Evolutionary conservation across 768 basidiomycete species (phyloP), one percentile per base, ranked within the genome.

Genomic region (Coprinopsis cinerea): DNA sequence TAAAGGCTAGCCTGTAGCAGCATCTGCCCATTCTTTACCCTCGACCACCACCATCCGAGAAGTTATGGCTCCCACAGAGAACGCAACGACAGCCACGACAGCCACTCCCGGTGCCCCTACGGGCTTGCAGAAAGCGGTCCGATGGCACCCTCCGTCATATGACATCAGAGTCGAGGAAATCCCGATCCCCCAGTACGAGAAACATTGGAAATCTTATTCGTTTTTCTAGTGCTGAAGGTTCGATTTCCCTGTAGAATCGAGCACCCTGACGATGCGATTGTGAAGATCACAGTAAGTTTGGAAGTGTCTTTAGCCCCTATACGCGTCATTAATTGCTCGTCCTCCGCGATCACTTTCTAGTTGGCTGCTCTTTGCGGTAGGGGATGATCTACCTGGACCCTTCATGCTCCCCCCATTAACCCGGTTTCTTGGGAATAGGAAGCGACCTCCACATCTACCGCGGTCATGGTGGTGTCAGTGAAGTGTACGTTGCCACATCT

Each of bases 381-480:
- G 51, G 27, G 11, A 62, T 37, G 44, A 51, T 23, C 52, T 53
- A 20, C n/a, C 20, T 51, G 18, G 15, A 13, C 7, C 7, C 37
- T 26, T 7, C 6, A 43, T 43, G 23, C 15, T 32, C 30, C 7
- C 7, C 30, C 30, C 9, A 32, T 32, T 18, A 20, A 39, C 37
- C 18, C 18, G 24, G 20, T 7, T 25, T 13, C 15, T 28, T 35
- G 35, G 4, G 22, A 7, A 40, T 30, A 76, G 78, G 82, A 42
- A 85, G 84, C 54, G 87, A 89, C 68, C 68, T 88, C 17, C 88
- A 90, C 55, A 61, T 81, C 26, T 91, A 89, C 61, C 74, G 88
- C 40, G 85, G 85, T 1, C 78, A 81, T 44, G 77, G 69, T 44
- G 72, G 67, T 2, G 64, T 79, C 25, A 64, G 71, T 30, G 69